A percentile compares a stretch with the other conserved stretches of the same genome.
phyloP scores from a whole-genome alignment of 202 grass and related monocot genomes.

The Setaria italica region DNA sequence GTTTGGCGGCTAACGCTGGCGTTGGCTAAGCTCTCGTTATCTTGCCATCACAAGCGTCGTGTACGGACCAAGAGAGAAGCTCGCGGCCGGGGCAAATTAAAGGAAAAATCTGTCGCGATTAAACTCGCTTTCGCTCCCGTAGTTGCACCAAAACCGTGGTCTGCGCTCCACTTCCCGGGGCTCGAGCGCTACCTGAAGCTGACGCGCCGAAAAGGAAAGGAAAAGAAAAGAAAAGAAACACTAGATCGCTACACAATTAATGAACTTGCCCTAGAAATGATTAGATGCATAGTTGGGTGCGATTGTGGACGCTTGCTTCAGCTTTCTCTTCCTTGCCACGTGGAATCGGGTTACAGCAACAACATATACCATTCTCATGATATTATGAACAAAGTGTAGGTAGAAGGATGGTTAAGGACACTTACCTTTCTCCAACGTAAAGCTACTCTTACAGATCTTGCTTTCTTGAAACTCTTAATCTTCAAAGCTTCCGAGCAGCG shows the following conservation, averaged over 20 bases:
- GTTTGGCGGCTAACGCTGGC: background rate
- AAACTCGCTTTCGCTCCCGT: background rate
- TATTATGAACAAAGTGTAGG: too few relatives aligned
- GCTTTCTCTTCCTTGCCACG: too few relatives aligned
- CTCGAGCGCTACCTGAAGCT: too few relatives aligned
- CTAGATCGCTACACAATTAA: background rate
- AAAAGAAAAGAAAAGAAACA: background rate
- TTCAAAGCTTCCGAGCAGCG: too few relatives aligned
- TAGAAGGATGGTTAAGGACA: too few relatives aligned
- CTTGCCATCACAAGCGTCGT: constrained; percentile 25
- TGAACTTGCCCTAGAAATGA: background rate
- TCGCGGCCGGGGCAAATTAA: background rate
- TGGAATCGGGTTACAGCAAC: too few relatives aligned
- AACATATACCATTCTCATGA: too few relatives aligned
- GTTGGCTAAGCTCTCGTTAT: constrained; percentile 27
- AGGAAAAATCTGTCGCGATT: background rate
- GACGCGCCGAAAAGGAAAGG: too few relatives aligned
- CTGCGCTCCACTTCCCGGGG: background rate
- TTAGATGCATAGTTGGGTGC: background rate
- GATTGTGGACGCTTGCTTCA: too few relatives aligned
- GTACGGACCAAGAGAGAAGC: background rate
- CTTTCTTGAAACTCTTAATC: too few relatives aligned
- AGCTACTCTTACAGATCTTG: too few relatives aligned
- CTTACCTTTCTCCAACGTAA: too few relatives aligned
- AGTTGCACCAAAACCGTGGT: constrained; percentile 32